Conservation (phyloP, 805 yeast species). For the Aciculoconidium aculeatum region DNA sequence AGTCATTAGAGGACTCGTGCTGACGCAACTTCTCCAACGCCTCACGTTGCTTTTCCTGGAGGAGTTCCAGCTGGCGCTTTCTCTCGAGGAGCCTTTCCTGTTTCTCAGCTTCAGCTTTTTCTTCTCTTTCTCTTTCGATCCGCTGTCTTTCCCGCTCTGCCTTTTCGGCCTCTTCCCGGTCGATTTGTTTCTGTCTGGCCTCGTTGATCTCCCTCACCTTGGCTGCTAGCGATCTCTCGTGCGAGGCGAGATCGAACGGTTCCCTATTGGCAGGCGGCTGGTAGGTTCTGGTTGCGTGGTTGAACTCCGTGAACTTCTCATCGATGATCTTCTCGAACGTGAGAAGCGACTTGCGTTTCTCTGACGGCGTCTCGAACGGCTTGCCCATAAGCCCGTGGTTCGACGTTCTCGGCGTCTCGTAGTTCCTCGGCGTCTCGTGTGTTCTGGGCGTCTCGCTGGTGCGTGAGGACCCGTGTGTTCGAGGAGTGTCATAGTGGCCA, state of each 20-base stretch:
- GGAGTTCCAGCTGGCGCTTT: slow-evolving; percentile 16
- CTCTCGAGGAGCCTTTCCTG: slow-evolving; percentile 16
- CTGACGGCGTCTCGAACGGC: too few relatives aligned
- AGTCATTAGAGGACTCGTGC: slow-evolving; percentile 15
- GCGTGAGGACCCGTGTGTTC: too few relatives aligned
- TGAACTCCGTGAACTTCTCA: slow-evolving; percentile 24
- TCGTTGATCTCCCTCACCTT: slow-evolving; percentile 10
- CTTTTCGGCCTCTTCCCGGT: slow-evolving; percentile 9
- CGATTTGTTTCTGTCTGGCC: slow-evolving; percentile 13
- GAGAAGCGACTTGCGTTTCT: slow-evolving; percentile 21
- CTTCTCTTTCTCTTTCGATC: slow-evolving; percentile 9
- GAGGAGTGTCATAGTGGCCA: too few relatives aligned
- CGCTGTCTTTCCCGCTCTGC: slow-evolving; percentile 10
- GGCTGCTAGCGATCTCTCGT: slow-evolving; percentile 11
- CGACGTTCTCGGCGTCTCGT: too few relatives aligned
- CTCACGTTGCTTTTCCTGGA: slow-evolving; percentile 23
- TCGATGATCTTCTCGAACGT: slow-evolving; percentile 29
- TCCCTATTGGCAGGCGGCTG: slow-evolving; percentile 8
- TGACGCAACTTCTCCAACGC: slow-evolving; percentile 21
- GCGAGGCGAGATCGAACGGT: slow-evolving; percentile 9
- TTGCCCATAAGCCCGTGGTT: too few relatives aligned
- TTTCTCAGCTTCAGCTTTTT: slow-evolving; percentile 6
- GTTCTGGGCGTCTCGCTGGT: too few relatives aligned
- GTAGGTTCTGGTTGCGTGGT: background rate
- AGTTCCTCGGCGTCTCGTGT: too few relatives aligned